Percentiles rank a stretch among this genome's conserved stretches.
Conservation (phyloP, 2,329 filamentous ascomycete species). For the Alternaria brassicae region DNA sequence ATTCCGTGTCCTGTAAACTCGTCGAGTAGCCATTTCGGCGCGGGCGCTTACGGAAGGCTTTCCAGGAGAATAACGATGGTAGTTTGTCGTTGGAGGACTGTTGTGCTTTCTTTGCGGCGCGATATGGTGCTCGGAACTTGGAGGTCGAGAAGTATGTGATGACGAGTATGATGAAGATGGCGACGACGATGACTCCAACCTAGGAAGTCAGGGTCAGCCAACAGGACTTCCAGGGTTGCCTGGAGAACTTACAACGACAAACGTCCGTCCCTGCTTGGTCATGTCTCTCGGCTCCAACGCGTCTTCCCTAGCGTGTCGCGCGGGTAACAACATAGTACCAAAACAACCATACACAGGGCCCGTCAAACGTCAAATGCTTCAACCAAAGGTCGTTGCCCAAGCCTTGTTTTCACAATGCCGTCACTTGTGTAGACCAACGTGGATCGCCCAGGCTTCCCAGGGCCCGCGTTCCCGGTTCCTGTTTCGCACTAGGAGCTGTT, state of each 20-base stretch:
- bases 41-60: conserved; percentile 34
- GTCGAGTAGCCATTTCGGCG: conserved; percentile 44
- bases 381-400: conserved; percentile 14
- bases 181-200: conserved; percentile 39
- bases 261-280: conserved; percentile 31
- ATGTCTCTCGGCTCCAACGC: conserved; percentile 30
- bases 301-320: conserved; percentile 27
- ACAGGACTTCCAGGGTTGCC: not conserved
- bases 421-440: conserved; percentile 32
- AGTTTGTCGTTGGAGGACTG: conserved; percentile 34
- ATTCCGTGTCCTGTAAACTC: conserved; percentile 44
- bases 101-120: conserved; percentile 16
- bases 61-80: conserved; percentile 44
- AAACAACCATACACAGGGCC: conserved; percentile 8
- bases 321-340: conserved; percentile 39
- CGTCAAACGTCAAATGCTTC: conserved; percentile 16
- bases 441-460: conserved; percentile 26
- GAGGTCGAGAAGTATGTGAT: conserved; percentile 41
- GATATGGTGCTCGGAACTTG: conserved; percentile 30
- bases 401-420: conserved; percentile 32
- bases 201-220: conserved; percentile 25
- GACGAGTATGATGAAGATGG: conserved; percentile 43
- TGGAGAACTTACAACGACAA: conserved; percentile 38
- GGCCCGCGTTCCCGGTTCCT: conserved; percentile 22
- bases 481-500: conserved; percentile 27